Evolutionary conservation across 441 rosid species (phyloP), one percentile per base, ranked within the genome.

Genomic region (Hura crepitans): DNA sequence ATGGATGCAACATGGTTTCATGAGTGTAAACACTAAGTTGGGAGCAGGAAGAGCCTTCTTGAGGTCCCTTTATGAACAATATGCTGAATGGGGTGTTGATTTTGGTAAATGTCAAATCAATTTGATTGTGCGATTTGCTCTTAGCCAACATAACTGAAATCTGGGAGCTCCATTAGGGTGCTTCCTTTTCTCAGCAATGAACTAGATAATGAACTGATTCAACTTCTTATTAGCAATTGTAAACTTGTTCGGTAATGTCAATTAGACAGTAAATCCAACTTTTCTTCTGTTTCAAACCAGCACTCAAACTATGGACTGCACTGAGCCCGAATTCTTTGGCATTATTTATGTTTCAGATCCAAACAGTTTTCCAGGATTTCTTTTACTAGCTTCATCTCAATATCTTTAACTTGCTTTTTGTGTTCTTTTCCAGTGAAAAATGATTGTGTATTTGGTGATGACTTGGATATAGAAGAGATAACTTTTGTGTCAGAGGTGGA

Each of bases 51-150:
- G 81, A 79, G 89, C 97, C 15, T 91, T 94, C 85, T 82, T 94
- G 81, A 85, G 84, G 78, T 94, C 97, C 22, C 92, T 91, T 72
- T 87, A 91, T 73, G 73, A 75, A 70, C 94, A 87, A 72, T 91
- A 90, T 75, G 92, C 93, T 0, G 93, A 85, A 43, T 91, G 97
- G 97, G 98, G 97, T 9, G 86, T 94, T 25, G 98, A 94, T 85
- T 91, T 94, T 66, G 90, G 97, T 94, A 85, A 90, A 71, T 62
- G 64, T 62, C 62, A 50, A 2, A 51, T 2, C 55, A 59, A 12
- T 12, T n/a, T n/a, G n/a, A n/a, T n/a, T n/a, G n/a, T 58, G 35
- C 47, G 56, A 65, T 57, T 61, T 25, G 33, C 27, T 67, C 22
- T 42, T 9, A 31, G 49, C 27, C 35, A 45, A 28, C 53, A 31